Conservation (phyloP, 192 early-diverging fungal genomes). For the Backusella psychrophila region DNA sequence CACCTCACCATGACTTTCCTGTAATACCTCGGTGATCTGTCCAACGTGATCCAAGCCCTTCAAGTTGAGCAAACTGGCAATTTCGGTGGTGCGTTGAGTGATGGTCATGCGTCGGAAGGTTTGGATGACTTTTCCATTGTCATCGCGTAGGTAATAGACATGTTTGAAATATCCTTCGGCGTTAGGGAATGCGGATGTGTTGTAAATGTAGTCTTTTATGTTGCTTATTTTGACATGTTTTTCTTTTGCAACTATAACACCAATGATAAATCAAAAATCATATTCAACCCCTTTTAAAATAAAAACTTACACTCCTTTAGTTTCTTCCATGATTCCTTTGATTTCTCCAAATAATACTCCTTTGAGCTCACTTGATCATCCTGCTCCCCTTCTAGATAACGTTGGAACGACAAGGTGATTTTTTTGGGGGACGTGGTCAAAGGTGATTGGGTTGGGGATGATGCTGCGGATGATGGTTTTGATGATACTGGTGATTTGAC, state of each 20-base stretch:
- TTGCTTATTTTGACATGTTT: conserved; percentile 20
- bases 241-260: conserved; percentile 13
- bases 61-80: conserved; percentile 46
- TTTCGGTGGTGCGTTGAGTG: conserved; percentile 46
- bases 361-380: background rate
- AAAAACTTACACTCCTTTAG: conserved; percentile 19
- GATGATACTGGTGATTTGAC: background rate
- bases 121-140: conserved; percentile 44
- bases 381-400: background rate
- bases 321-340: conserved; percentile 20
- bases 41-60: conserved; percentile 42
- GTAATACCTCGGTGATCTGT: conserved; percentile 51
- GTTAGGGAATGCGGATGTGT: conserved; percentile 21
- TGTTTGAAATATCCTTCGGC: conserved; percentile 58
- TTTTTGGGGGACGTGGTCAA: background rate
- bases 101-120: conserved; percentile 57
- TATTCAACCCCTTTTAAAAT: background rate
- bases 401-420: background rate
- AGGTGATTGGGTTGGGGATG: background rate
- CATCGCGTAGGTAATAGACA: conserved; percentile 46
- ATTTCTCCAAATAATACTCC: background rate
- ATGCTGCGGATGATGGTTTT: background rate
- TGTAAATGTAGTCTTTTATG: conserved; percentile 21
- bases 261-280: background rate
- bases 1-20: conserved; percentile 44